Conservation (phyloP, 2,329 filamentous ascomycete genomes). For the Exophiala bonariae region DNA sequence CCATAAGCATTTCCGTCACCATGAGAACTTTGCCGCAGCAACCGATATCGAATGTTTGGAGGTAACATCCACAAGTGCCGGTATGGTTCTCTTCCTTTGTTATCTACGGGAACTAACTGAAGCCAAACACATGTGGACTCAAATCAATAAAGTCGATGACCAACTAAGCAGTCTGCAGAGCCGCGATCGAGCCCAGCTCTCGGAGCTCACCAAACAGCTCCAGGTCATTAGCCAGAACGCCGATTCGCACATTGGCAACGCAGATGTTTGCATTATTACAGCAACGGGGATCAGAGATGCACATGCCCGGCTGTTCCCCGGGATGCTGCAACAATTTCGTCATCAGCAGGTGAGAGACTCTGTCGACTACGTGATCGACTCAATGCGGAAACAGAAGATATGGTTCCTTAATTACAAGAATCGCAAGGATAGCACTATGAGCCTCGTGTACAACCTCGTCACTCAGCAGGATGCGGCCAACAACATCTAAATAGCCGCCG, state of each 20-base stretch:
- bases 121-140: slow-evolving; percentile 17
- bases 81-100: slow-evolving; percentile 13
- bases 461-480: slow-evolving; percentile 34
- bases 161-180: slow-evolving; percentile 22
- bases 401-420: slow-evolving; percentile 32
- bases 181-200: slow-evolving; percentile 28
- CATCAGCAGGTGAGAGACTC: slow-evolving; percentile 22
- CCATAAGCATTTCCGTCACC: slow-evolving; percentile 15
- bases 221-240: slow-evolving; percentile 33
- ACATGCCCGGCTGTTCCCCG: slow-evolving; percentile 14
- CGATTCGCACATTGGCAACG: slow-evolving; percentile 32
- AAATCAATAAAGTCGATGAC: slow-evolving; percentile 28
- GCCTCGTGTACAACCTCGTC: slow-evolving; percentile 29
- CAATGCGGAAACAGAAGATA: slow-evolving; percentile 31
- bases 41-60: slow-evolving; percentile 17
- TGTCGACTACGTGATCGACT: slow-evolving; percentile 28
- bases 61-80: background rate
- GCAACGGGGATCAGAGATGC: slow-evolving; percentile 27
- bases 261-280: slow-evolving; percentile 30
- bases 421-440: slow-evolving; percentile 30
- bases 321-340: background rate
- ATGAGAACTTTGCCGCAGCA: slow-evolving; percentile 17
- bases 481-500: slow-evolving; percentile 31
- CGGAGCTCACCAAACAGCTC: slow-evolving; percentile 30
- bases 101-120: slow-evolving; percentile 18